Evolutionary conservation across 2,329 filamentous ascomycete genomes (phyloP), one percentile per base, ranked within the genome.

Genomic region (Penicillium italicum): DNA sequence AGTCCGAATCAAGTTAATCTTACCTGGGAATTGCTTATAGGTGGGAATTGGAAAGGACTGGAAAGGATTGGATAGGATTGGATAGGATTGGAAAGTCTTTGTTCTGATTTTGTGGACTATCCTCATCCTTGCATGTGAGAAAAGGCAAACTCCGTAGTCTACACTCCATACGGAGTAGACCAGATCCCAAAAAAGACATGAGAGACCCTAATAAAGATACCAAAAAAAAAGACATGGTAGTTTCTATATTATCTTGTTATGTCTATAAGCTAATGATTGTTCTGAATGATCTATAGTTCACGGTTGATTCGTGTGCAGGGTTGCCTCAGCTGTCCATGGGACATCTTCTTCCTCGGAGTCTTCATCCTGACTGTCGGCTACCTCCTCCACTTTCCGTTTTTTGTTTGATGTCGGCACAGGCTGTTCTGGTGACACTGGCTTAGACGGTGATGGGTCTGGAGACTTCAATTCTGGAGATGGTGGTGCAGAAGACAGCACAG

Each of bases 301-400:
- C 14, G 16, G 16, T 22, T 18, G 2, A 36, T 42, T 49, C 30
- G 44, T 31, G 7, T 50, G 49, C 7, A 54, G 18, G 22, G 38
- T 49, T 28, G 37, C 46, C 37, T 62, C 62, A 20, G 67, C 62
- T 30, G 64, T 59, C 68, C 66, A 73, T 33, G 65, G 66, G 34
- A 18, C 20, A 28, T 63, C 68, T 24, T 70, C 66, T 9, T 63
- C 67, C 18, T 70, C 69, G 2, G 72, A 74, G 24, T 70, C 70
- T 33, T 77, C 76, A 34, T 77, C 76, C 46, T 78, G 75, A 43
- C 75, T 78, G 57, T 78, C 75, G 3, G 73, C 72, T 30, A 77
- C 69, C 60, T 78, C 76, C 36, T 72, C 69, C 16, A 72, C 68
- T 55, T 78, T 79, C 24, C 77, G 72, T 60, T 79, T 79, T 18